phyloP scores from a whole-genome alignment of 2,329 filamentous ascomycete species.

The Orbilia brochopaga region DNA sequence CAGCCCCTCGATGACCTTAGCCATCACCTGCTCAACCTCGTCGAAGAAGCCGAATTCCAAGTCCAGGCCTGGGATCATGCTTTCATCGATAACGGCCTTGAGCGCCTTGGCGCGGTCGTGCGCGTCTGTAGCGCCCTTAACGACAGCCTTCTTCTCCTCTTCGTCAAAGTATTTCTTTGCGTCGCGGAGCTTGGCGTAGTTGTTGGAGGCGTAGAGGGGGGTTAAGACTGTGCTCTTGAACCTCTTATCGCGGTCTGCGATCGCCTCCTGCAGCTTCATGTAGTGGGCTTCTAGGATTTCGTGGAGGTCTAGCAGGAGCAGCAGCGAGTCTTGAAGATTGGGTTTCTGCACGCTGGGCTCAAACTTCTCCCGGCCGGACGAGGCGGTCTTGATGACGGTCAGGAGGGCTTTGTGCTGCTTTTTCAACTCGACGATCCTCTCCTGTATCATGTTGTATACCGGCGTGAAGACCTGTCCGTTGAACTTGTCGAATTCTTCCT shows the following conservation, averaged over 20 bases:
- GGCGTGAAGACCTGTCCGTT: constrained; percentile 55
- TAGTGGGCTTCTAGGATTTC: constrained; percentile 53
- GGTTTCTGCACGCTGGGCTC: constrained; percentile 45
- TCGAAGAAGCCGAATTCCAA: constrained; percentile 50
- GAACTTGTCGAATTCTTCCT: constrained; percentile 54
- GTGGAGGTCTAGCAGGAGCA: constrained; percentile 52
- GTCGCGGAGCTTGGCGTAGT: constrained; percentile 54
- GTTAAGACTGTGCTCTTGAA: constrained; percentile 54
- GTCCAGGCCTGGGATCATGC: constrained; percentile 49
- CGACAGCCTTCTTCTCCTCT: constrained; percentile 53
- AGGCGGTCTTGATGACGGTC: constrained; percentile 45
- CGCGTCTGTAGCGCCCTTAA: constrained; percentile 46
- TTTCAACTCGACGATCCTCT: constrained; percentile 55
- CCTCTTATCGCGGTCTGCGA: constrained; percentile 53
- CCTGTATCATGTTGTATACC: constrained; percentile 54
- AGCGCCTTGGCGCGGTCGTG: constrained; percentile 47
- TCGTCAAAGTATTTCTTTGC: constrained; percentile 56
- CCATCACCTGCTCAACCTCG: constrained; percentile 34
- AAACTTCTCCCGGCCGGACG: constrained; percentile 46
- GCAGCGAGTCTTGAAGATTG: constrained; percentile 52
- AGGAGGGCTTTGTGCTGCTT: constrained; percentile 52
- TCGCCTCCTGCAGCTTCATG: constrained; percentile 53
- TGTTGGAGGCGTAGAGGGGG: constrained; percentile 53
- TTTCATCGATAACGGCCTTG: constrained; percentile 48
- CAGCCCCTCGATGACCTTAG: constrained; percentile 36